Conservation (phyloP, 2,329 filamentous ascomycete genomes). For the Exophiala alcalophila region DNA sequence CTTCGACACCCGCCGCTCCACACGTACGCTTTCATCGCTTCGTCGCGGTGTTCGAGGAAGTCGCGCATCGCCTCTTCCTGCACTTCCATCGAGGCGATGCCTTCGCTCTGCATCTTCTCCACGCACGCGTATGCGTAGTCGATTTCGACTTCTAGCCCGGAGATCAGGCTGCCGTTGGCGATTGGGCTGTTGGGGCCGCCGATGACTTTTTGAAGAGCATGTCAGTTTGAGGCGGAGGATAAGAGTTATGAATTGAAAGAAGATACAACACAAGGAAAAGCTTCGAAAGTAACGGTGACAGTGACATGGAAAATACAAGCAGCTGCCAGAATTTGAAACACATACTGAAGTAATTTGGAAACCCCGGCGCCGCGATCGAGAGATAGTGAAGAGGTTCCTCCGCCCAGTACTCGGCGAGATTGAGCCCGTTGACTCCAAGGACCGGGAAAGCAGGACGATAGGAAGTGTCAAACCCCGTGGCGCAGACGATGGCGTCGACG, state of each 20-base stretch:
- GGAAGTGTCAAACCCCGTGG: slow-evolving; percentile 36
- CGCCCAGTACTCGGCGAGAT: slow-evolving; percentile 15
- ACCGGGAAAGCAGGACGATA: slow-evolving; percentile 34
- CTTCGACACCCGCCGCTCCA: slow-evolving; percentile 36
- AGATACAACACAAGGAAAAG: not conserved
- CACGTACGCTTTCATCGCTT: slow-evolving; percentile 49
- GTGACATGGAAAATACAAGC: not conserved
- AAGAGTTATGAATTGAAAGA: too few species aligned
- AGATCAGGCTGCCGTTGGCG: slow-evolving; percentile 32
- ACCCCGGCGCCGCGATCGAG: slow-evolving; percentile 45
- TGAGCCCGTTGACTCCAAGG: slow-evolving; percentile 31
- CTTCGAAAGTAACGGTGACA: too few species aligned
- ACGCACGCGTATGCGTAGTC: slow-evolving; percentile 34
- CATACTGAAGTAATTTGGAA: slow-evolving; percentile 40
- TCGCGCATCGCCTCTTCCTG: slow-evolving; percentile 31
- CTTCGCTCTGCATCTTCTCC: slow-evolving; percentile 40
- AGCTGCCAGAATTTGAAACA: not conserved
- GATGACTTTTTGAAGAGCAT: slow-evolving; percentile 28
- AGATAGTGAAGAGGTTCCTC: slow-evolving; percentile 44
- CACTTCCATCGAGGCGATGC: slow-evolving; percentile 40
- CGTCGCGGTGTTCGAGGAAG: slow-evolving; percentile 40
- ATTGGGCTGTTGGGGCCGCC: slow-evolving; percentile 33
- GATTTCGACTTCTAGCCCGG: slow-evolving; percentile 28
- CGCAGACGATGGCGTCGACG: slow-evolving; percentile 38
- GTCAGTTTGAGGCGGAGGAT: not conserved